A percentile compares a stretch with the other conserved stretches of the same genome.
Conservation (phyloP, 345 rosid species). For the Eucalyptus decipiens region DNA sequence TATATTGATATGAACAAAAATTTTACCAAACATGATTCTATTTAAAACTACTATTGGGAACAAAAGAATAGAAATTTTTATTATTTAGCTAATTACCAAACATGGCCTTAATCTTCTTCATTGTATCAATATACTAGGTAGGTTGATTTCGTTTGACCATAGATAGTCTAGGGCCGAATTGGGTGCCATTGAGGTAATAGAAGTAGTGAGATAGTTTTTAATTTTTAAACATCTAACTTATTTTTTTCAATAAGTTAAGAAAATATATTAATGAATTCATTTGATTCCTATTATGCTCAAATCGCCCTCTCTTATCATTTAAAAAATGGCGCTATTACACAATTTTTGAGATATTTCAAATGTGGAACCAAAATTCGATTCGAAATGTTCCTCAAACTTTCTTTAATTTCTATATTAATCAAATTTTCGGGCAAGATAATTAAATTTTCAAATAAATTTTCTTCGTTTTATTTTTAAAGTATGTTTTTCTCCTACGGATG, state of each 20-base stretch:
- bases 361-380: not conserved
- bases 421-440: not conserved
- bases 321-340: not conserved
- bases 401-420: not conserved
- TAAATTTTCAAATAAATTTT: not conserved
- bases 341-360: not conserved
- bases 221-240: not conserved
- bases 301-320: not conserved
- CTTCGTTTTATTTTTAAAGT: not conserved
- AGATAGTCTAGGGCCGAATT: not conserved
- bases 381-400: not conserved
- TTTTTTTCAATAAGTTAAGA: not conserved
- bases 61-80: no score
- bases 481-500: not conserved
- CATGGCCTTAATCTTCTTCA: not conserved
- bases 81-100: no score
- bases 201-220: not conserved
- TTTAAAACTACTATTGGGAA: fast-evolving
- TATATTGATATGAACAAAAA: fast-evolving
- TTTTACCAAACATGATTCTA: no score
- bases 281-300: not conserved
- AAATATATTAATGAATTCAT: not conserved
- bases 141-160: not conserved
- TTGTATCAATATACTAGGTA: not conserved
- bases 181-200: not conserved